Percentiles rank a stretch among this genome's conserved stretches.
Conservation (phyloP, 2,329 filamentous ascomycete genomes). For the Pestalotiopsis sp. region DNA sequence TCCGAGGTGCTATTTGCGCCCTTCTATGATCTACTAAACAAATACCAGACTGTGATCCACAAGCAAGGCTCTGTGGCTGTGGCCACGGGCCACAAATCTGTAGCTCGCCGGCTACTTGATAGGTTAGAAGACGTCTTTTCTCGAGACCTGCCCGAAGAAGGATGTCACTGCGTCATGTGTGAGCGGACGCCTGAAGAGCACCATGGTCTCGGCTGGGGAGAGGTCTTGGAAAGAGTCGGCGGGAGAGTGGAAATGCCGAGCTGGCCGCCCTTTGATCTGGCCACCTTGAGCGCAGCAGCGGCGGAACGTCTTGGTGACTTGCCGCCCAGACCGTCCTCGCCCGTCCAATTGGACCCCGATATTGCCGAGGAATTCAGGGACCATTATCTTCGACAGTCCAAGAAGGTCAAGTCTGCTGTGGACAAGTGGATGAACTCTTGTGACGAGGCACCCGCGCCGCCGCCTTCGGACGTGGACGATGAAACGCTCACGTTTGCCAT, state of each 20-base stretch:
- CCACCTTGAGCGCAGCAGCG: slow-evolving; percentile 62
- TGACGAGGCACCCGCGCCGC: slow-evolving; percentile 71
- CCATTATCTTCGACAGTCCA: slow-evolving; percentile 88
- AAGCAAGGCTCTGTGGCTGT: slow-evolving; percentile 91
- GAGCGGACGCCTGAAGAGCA: slow-evolving; percentile 63
- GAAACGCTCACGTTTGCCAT: slow-evolving; percentile 94
- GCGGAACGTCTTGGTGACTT: slow-evolving; percentile 65
- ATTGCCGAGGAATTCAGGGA: slow-evolving; percentile 92
- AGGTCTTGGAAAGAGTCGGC: slow-evolving; percentile 90
- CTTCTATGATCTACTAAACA: slow-evolving; percentile 80
- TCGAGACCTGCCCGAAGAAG: slow-evolving; percentile 82
- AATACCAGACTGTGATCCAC: slow-evolving; percentile 80
- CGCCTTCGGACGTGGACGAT: slow-evolving; percentile 88
- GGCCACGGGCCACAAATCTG: slow-evolving; percentile 90
- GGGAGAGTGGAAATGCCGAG: slow-evolving; percentile 82
- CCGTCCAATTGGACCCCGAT: slow-evolving; percentile 83
- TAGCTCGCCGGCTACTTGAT: slow-evolving; percentile 88
- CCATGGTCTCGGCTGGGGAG: slow-evolving; percentile 87
- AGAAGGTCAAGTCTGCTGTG: slow-evolving; percentile 89
- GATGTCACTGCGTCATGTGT: slow-evolving; percentile 88
- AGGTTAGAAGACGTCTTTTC: slow-evolving; percentile 93
- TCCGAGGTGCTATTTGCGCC: slow-evolving; percentile 79
- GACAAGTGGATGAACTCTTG: slow-evolving; percentile 88
- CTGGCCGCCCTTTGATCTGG: slow-evolving; percentile 87
- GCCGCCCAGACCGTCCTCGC: slow-evolving; percentile 60